These are phyloP conservation scores for Bromus sterilis DNA, from an alignment of 176 grass and related monocot species.

Conservation along the genomic window DNA sequence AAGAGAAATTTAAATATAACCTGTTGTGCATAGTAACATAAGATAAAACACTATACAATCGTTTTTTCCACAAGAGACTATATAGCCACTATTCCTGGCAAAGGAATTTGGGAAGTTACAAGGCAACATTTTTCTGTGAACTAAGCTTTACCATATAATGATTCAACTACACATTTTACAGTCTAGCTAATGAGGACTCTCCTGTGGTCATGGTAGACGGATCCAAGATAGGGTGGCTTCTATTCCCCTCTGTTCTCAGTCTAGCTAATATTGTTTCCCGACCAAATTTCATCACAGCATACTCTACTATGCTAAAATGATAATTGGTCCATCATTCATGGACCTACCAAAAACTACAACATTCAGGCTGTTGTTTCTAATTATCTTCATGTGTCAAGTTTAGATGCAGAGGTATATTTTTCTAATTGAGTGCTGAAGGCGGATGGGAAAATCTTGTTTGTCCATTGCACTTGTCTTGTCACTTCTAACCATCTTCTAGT, in stretches of 20 bases:
- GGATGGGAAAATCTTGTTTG: neutral
- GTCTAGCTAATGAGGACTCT: too few relatives aligned
- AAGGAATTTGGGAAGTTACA: neutral
- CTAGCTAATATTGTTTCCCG: neutral
- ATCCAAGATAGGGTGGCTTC: too few relatives aligned
- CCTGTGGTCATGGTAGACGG: too few relatives aligned
- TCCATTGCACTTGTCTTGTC: neutral
- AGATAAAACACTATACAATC: too few relatives aligned
- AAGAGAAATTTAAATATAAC: too few relatives aligned
- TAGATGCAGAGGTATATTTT: neutral
- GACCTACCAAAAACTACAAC: neutral
- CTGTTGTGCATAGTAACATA: too few relatives aligned
- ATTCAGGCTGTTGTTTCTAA: neutral
- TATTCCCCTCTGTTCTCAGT: too few relatives aligned
- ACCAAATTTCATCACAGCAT: neutral
- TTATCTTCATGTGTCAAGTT: neutral
- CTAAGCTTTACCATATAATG: neutral
- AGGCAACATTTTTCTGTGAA: neutral
- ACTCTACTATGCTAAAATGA: neutral
- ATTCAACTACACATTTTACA: neutral
- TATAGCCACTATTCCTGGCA: neutral
- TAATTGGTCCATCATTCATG: neutral
- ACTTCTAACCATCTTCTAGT: slow-evolving; percentile 1
- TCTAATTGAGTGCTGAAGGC: neutral
- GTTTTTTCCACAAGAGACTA: neutral